A percentile compares a stretch with the other conserved stretches of the same genome.
These are phyloP conservation scores for Plantago elongata DNA, from an alignment of 257 asterid species.

Conservation along the genomic window DNA sequence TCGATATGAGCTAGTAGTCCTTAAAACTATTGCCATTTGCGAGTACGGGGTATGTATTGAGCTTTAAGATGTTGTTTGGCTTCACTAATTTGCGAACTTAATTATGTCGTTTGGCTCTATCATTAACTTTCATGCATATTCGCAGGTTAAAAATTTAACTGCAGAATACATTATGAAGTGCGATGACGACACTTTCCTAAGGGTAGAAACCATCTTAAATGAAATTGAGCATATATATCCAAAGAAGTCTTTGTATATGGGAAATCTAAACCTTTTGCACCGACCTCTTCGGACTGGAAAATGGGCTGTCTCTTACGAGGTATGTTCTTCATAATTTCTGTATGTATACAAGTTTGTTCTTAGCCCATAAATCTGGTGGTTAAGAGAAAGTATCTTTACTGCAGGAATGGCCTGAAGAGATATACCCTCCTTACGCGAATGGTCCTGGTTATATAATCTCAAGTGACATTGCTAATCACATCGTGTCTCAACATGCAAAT, in stretches of 20 bases:
- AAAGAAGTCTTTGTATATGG: slow-evolving; percentile 70
- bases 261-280: slow-evolving; percentile 87
- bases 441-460: slow-evolving; percentile 91
- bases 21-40: slow-evolving; percentile 89
- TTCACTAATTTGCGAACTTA: slow-evolving; percentile 1
- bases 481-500: slow-evolving; percentile 55
- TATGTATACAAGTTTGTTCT: neutral
- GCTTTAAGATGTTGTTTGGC: slow-evolving; percentile 7
- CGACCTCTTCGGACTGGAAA: slow-evolving; percentile 93
- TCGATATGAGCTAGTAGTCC: slow-evolving; percentile 92
- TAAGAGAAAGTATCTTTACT: neutral
- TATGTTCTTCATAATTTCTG: slow-evolving; percentile 12
- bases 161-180: slow-evolving; percentile 88
- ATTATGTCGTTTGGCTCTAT: neutral
- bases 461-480: slow-evolving; percentile 62
- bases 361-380: neutral
- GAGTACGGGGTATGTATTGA: slow-evolving; percentile 67
- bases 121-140: slow-evolving; percentile 14
- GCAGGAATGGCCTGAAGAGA: slow-evolving; percentile 97
- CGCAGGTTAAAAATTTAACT: slow-evolving; percentile 68
- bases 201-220: slow-evolving; percentile 68
- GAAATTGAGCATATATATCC: slow-evolving; percentile 56
- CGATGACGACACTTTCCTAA: slow-evolving; percentile 86
- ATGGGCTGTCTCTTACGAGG: slow-evolving; percentile 97
- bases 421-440: slow-evolving; percentile 93